Base-by-base conservation (phyloP, 106 monocot genomes). In the Dioscorea alata region DNA sequence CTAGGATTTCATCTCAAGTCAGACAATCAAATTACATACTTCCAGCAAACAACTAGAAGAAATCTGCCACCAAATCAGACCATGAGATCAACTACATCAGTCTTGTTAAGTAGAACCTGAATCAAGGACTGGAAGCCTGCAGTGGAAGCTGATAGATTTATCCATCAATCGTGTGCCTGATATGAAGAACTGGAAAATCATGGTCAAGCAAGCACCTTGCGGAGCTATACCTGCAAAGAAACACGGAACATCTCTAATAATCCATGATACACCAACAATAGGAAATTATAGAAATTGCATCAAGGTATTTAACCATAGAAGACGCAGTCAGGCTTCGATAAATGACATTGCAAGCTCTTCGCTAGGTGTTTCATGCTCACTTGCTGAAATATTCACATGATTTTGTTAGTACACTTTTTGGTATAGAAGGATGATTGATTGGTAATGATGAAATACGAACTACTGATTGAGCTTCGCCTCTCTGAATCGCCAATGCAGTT, bases 131-230 rank as follows among this genome's bases (percentile, higher is more conserved):
- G 96, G 97, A 75, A 97, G 86, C 49, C 97, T 89, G 76, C 97
- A 97, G 73, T 97, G 82, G 62, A 97, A 97, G 75, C 97, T 97
- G 73, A 97, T 86, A 31, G 89, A 84, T 81, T 97, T 97, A 64
- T 97, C 84, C 23, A 80, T 87, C 61, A 87, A 24, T 32, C 89
- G 50, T 20, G 97, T 92, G 31, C 97, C 92, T 4, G 97, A 80
- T 49, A 89, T 71, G 72, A 97, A 97, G 76, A 84, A 89, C 86
- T 97, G 97, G 74, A 92, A 97, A 65, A 97, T 97, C 59, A 89
- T 82, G 5, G 89, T 89, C 81, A 97, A 89, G 79, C 97, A 92
- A 72, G 85, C 80, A 64, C 91, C 88, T 33, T 75, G 54, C 23
- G 88, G 82, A 66, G 86, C 80, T 61, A 96, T 91, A 61, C 95